Evolutionary conservation across 2,329 filamentous ascomycete species (phyloP).

Genomic region (Immersiporthe knoxdaviesiana): DNA sequence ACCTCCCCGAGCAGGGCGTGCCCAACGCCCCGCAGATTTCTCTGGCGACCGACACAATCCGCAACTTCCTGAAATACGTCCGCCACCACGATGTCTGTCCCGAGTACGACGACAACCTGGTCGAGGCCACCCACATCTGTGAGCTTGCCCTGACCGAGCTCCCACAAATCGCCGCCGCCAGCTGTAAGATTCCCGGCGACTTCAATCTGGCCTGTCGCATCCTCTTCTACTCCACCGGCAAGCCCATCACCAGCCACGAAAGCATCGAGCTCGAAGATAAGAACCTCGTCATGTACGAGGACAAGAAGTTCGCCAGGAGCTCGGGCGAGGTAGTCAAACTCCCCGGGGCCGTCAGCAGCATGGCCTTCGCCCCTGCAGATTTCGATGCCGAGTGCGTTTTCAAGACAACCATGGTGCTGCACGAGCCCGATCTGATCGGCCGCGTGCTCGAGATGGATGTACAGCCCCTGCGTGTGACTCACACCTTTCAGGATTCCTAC

Average conservation of each 20-base stretch:
- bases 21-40: slow-evolving; percentile 59
- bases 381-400: slow-evolving; percentile 48
- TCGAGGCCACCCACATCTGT: slow-evolving; percentile 68
- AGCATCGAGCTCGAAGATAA: too few relatives aligned
- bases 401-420: slow-evolving; percentile 48
- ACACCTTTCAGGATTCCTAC: slow-evolving; percentile 51
- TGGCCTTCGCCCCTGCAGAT: slow-evolving; percentile 41
- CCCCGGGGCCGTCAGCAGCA: slow-evolving; percentile 32
- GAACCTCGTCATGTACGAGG: slow-evolving; percentile 23
- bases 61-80: slow-evolving; percentile 88
- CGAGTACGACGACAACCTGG: slow-evolving; percentile 72
- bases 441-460: slow-evolving; percentile 38
- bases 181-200: slow-evolving; percentile 65
- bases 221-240: slow-evolving; percentile 56
- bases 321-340: slow-evolving; percentile 24
- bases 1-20: slow-evolving; percentile 59
- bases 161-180: slow-evolving; percentile 57
- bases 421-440: slow-evolving; percentile 35
- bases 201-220: slow-evolving; percentile 80
- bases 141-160: slow-evolving; percentile 69
- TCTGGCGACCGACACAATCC: slow-evolving; percentile 68
- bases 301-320: slow-evolving; percentile 34
- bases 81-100: slow-evolving; percentile 83
- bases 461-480: slow-evolving; percentile 39
- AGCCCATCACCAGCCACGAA: neutral